These are phyloP conservation scores for Gossypium ekmanianum DNA, from an alignment of 345 rosid species.

Conservation along the genomic window DNA sequence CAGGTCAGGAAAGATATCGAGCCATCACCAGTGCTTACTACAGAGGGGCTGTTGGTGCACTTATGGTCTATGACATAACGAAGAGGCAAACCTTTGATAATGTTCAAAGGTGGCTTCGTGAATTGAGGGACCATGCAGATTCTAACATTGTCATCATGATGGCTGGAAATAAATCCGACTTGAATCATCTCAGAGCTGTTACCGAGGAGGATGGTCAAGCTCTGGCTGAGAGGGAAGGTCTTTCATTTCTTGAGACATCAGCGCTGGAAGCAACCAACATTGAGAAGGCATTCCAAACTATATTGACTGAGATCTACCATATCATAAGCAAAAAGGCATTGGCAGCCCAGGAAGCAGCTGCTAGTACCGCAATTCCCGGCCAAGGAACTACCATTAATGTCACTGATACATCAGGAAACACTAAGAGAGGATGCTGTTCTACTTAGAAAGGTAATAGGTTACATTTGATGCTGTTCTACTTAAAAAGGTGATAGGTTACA, in stretches of 20 bases:
- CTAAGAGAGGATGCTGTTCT: slow-evolving; percentile 57
- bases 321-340: slow-evolving; percentile 67
- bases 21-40: slow-evolving; percentile 71
- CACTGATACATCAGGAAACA: slow-evolving; percentile 44
- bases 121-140: slow-evolving; percentile 71
- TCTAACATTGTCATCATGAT: slow-evolving; percentile 80
- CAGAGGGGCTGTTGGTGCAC: slow-evolving; percentile 80
- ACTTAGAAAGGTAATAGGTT: slow-evolving; percentile 26
- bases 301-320: slow-evolving; percentile 62
- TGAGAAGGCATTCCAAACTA: slow-evolving; percentile 65
- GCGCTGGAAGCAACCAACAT: slow-evolving; percentile 64
- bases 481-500: slow-evolving; percentile 21
- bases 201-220: slow-evolving; percentile 48
- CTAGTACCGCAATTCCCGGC: slow-evolving; percentile 40
- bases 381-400: slow-evolving; percentile 65
- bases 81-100: slow-evolving; percentile 76
- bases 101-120: slow-evolving; percentile 72
- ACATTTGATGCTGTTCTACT: slow-evolving; percentile 52
- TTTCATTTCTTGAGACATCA: slow-evolving; percentile 71
- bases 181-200: slow-evolving; percentile 64
- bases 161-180: slow-evolving; percentile 75
- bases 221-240: slow-evolving; percentile 67
- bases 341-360: slow-evolving; percentile 66
- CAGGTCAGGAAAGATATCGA: slow-evolving; percentile 75
- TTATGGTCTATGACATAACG: slow-evolving; percentile 78